phyloP scores from a whole-genome alignment of 345 rosid species.

The thale cress (Arabidopsis thaliana) region TAIR10.1 NC_003076.8:2805501-2806000 shows the following conservation, averaged over 20 bases:
- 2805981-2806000: too few relatives aligned
- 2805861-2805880: background rate
- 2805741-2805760: too few relatives aligned
- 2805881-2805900: background rate
- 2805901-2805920: background rate
- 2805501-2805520: background rate
- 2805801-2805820: too few relatives aligned
- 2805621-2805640: conserved; percentile 60
- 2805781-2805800: too few relatives aligned
- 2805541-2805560: background rate
- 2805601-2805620: conserved; percentile 30
- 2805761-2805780: background rate
- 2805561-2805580: background rate
- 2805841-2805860: too few relatives aligned
- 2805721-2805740: background rate
- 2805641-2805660: conserved; percentile 54
- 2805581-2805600: background rate
- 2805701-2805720: conserved; percentile 41
- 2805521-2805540: background rate
- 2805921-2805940: background rate
- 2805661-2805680: conserved; percentile 54
- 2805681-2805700: conserved; percentile 52
- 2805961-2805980: background rate
- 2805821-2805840: too few relatives aligned
- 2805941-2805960: background rate